Evolutionary conservation across 169 alveolate species (phyloP).

Genomic region (Plasmodium ovale): DNA sequence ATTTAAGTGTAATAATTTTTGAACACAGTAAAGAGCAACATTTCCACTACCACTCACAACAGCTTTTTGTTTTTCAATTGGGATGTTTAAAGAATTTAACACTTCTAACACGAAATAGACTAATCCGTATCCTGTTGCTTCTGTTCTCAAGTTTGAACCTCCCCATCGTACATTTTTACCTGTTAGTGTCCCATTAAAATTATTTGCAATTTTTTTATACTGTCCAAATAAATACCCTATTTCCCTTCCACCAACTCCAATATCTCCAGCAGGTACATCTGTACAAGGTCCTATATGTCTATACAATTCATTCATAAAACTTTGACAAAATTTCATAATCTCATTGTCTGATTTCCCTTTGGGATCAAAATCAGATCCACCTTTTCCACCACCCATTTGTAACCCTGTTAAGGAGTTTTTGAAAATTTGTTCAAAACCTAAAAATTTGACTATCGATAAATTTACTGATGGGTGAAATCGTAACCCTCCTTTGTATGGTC

Average conservation of each 20-base stretch:
- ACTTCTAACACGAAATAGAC: constrained; percentile 87
- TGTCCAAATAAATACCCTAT: constrained; percentile 91
- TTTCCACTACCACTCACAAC: constrained; percentile 90
- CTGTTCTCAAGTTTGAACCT: constrained; percentile 89
- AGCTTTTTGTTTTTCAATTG: constrained; percentile 82
- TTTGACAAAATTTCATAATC: constrained; percentile 87
- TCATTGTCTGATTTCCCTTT: constrained; percentile 89
- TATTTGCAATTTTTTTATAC: constrained; percentile 83
- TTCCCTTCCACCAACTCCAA: constrained; percentile 91
- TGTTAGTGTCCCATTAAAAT: constrained; percentile 87
- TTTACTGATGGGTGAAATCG: constrained; percentile 90
- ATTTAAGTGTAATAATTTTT: constrained; percentile 86
- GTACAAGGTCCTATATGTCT: constrained; percentile 88
- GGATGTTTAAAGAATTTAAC: constrained; percentile 68
- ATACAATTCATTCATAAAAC: constrained; percentile 85
- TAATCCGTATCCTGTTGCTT: constrained; percentile 92
- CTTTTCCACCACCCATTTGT: constrained; percentile 91
- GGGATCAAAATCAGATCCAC: constrained; percentile 92
- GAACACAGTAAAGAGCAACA: constrained; percentile 89
- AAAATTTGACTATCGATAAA: constrained; percentile 87
- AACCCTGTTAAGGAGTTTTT: constrained; percentile 89
- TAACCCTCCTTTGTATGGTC: constrained; percentile 92
- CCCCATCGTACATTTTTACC: constrained; percentile 90
- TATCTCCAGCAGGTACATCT: constrained; percentile 93
- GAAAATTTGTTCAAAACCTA: constrained; percentile 91